Conservation (phyloP, 768 basidiomycete genomes). For the Crucibulum laeve region DNA sequence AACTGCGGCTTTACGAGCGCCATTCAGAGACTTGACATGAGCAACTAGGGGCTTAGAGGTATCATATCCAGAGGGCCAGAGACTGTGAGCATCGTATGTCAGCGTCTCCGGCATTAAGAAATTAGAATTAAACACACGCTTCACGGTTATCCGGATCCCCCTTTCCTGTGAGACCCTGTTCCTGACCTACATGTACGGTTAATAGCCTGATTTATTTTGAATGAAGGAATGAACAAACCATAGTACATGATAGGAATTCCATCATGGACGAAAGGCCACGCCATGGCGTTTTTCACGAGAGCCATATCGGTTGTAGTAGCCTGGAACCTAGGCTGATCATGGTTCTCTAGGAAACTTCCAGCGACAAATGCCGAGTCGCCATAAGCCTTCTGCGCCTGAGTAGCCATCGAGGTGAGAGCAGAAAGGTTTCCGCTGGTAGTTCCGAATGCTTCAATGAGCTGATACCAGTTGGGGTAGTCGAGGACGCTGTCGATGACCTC, state of each 20-base stretch:
- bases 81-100: slow-evolving; percentile 22
- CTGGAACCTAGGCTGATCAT: slow-evolving; percentile 59
- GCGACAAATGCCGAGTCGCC: slow-evolving; percentile 29
- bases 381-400: slow-evolving; percentile 38
- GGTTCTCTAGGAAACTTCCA: slow-evolving; percentile 73
- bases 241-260: slow-evolving; percentile 71
- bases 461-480: slow-evolving; percentile 56
- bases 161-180: slow-evolving; percentile 57
- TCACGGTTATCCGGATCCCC: slow-evolving; percentile 63
- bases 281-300: slow-evolving; percentile 50
- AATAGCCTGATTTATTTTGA: not conserved
- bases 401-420: slow-evolving; percentile 15
- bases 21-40: slow-evolving; percentile 46
- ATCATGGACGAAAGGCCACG: slow-evolving; percentile 61
- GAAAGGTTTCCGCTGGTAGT: slow-evolving; percentile 51
- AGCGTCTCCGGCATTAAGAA: not conserved
- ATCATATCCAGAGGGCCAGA: slow-evolving; percentile 56
- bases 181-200: slow-evolving; percentile 32
- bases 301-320: slow-evolving; percentile 37
- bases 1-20: slow-evolving; percentile 47
- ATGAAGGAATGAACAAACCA: slow-evolving; percentile 23
- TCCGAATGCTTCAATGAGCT: slow-evolving; percentile 47
- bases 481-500: slow-evolving; percentile 55
- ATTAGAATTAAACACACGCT: slow-evolving; percentile 26
- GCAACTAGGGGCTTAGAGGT: slow-evolving; percentile 44